Evolutionary conservation across 1,139 yeast genomes (phyloP).

Genomic region (Arxiozyma bovina): DNA sequence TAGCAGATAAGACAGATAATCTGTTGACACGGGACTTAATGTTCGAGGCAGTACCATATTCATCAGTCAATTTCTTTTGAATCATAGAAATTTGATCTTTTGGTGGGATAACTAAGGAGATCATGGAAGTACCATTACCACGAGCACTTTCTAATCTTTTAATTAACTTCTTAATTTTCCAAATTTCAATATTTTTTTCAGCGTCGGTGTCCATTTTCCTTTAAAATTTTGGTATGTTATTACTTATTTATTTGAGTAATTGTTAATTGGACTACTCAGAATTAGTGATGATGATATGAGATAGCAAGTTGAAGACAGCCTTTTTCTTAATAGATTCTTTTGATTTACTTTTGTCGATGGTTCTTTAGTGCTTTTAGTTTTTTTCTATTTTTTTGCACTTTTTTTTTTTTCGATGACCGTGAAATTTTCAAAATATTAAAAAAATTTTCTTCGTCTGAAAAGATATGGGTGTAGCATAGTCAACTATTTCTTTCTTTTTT

Average conservation of each 20-base stretch:
- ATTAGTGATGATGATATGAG: too few relatives aligned
- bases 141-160: slow-evolving; percentile 81
- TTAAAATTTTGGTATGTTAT: not conserved
- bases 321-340: not conserved
- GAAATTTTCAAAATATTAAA: not conserved
- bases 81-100: slow-evolving; percentile 82
- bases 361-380: not conserved
- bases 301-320: too few relatives aligned
- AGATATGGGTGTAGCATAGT: not conserved
- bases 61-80: slow-evolving; percentile 92
- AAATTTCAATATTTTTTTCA: slow-evolving; percentile 93
- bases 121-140: slow-evolving; percentile 99
- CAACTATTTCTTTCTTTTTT: not conserved
- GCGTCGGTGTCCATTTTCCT: slow-evolving; percentile 49
- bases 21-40: slow-evolving; percentile 96
- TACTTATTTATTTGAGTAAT: not conserved
- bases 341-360: not conserved
- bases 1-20: slow-evolving; percentile 88
- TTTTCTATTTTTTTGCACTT: not conserved
- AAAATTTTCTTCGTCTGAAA: slow-evolving; percentile 3
- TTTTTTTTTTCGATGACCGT: not conserved
- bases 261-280: not conserved
- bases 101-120: slow-evolving; percentile 91
- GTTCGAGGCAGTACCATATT: slow-evolving; percentile 96
- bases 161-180: slow-evolving; percentile 95